A percentile compares a stretch with the other conserved stretches of the same genome.
phyloP scores from a whole-genome alignment of 257 asterid genomes.

The Solanum rostratum region DNA sequence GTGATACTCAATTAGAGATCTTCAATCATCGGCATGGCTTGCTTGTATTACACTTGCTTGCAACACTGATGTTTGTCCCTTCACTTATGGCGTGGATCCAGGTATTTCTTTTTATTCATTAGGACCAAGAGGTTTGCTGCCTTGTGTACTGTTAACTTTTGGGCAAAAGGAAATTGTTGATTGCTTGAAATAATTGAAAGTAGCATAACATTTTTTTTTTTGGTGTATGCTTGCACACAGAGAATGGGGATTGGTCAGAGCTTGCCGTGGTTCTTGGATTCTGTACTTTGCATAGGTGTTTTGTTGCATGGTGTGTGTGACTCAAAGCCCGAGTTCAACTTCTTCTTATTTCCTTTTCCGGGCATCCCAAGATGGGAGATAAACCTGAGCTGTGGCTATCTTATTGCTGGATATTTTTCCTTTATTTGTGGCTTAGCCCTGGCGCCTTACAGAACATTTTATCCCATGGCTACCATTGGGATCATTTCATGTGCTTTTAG shows the following conservation, averaged over 20 bases:
- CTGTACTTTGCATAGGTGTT: conserved; percentile 59
- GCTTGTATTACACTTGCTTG: conserved; percentile 70
- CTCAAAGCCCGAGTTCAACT: conserved; percentile 71
- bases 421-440: conserved; percentile 62
- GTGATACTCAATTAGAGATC: conserved; percentile 71
- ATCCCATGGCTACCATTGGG: conserved; percentile 73
- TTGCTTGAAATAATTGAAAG: background rate
- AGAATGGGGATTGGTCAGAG: conserved; percentile 50
- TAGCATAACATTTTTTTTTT: background rate
- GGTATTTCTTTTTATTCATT: conserved; percentile 26
- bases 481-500: conserved; percentile 53
- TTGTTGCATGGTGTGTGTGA: conserved; percentile 72
- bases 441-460: conserved; percentile 62
- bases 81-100: conserved; percentile 87
- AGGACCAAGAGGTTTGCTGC: background rate
- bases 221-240: conserved; percentile 37
- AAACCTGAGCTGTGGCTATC: conserved; percentile 65
- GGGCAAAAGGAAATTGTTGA: background rate
- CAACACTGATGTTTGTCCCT: conserved; percentile 72
- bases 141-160: background rate
- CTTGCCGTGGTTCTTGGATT: conserved; percentile 75
- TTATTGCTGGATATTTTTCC: conserved; percentile 60
- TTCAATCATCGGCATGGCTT: conserved; percentile 86
- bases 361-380: conserved; percentile 51
- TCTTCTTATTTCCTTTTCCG: conserved; percentile 53